Evolutionary conservation across 1,284 basidiomycete species (phyloP), one percentile per base, ranked within the genome.

Genomic region (Heterobasidion parviporum): DNA sequence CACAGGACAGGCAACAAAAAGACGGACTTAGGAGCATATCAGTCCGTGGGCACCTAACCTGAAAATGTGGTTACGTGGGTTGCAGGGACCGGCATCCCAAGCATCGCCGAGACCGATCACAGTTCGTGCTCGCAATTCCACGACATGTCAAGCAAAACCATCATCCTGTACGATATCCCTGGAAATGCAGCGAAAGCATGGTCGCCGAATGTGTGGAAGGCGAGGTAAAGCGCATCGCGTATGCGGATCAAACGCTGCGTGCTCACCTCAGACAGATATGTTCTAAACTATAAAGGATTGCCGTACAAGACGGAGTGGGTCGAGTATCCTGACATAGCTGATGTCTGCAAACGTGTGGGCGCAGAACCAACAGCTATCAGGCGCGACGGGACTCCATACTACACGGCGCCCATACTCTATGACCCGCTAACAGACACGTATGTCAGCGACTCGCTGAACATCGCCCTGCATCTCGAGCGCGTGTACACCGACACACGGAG

Each of bases 271-370:
- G 41, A 14, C 55, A 76, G 74, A 58, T 66, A 68, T 33, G 64
- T 67, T 6, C 62, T 75, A 14, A 74, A 74, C 54, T 70, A 69
- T 63, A 76, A 77, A 59, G 64, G 64, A 8, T 38, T 76, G 44
- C 63, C 72, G 8, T 64, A 75, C 63, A 67, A 64, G 57, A 75
- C 74, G 9, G 64, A 64, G 50, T 74, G 71, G 70, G 60, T 76
- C 15, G 67, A 72, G 47, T 71, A 63, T 57, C 69, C 72, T 9
- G 70, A 74, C 60, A 70, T 76, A 38, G 68, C 66, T 26, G 49
- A 62, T 2, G 58, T 66, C 15, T 64, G 68, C 20, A 62, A 65
- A 38, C 60, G 60, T 50, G 62, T 75, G 33, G 65, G 67, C 2
- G 72, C 68, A 6, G 59, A 61, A 8, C 51, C 73, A 43, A 69